A percentile compares a stretch with the other conserved stretches of the same genome.
Conservation (phyloP, 2,329 filamentous ascomycete species). For the Sporothrix brunneoviolacea region DNA sequence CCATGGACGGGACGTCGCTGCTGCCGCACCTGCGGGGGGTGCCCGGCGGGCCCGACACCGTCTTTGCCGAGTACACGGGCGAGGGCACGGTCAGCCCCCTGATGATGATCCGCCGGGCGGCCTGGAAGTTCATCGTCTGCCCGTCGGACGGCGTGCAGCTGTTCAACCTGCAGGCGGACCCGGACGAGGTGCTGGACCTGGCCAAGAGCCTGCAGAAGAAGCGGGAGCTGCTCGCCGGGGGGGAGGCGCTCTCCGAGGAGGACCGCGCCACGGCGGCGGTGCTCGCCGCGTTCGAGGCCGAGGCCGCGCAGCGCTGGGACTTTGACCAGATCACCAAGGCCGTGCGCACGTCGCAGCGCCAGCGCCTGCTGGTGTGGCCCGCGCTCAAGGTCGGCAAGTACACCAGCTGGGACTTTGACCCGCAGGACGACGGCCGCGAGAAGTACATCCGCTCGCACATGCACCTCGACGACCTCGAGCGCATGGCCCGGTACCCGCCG, state of each 20-base stretch:
- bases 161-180: slow-evolving; percentile 71
- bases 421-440: slow-evolving; percentile 59
- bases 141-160: slow-evolving; percentile 78
- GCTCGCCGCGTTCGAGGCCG: slow-evolving; percentile 62
- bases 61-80: slow-evolving; percentile 92
- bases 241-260: slow-evolving; percentile 31
- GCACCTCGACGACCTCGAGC: slow-evolving; percentile 72
- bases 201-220: slow-evolving; percentile 39
- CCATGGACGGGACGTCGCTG: slow-evolving; percentile 78
- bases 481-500: slow-evolving; percentile 64
- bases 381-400: slow-evolving; percentile 70
- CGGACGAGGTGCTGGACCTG: slow-evolving; percentile 70
- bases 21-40: slow-evolving; percentile 65
- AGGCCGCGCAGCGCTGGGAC: slow-evolving; percentile 73
- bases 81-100: slow-evolving; percentile 84
- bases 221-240: slow-evolving; percentile 20
- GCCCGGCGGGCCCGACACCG: slow-evolving; percentile 65
- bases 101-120: slow-evolving; percentile 87
- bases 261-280: slow-evolving; percentile 42
- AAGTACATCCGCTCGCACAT: slow-evolving; percentile 83
- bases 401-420: slow-evolving; percentile 81
- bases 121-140: slow-evolving; percentile 88
- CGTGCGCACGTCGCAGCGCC: slow-evolving; percentile 71
- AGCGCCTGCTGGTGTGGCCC: slow-evolving; percentile 70
- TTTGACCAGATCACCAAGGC: slow-evolving; percentile 68